Base-by-base conservation (phyloP, 345 rosid genomes). In the Aurinia saxatilis region DNA sequence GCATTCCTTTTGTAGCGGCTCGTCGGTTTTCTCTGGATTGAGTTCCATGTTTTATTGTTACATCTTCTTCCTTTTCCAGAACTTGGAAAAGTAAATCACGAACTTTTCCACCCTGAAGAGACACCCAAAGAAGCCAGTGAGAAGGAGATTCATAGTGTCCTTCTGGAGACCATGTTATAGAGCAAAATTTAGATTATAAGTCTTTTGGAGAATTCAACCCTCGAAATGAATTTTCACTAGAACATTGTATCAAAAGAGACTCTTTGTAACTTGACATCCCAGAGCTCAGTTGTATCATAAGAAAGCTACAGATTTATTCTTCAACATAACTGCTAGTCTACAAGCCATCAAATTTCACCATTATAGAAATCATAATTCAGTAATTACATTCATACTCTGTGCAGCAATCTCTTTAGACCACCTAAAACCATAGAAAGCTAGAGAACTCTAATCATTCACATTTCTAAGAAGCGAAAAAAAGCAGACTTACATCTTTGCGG, bases 1-100 rank as follows among this genome's bases (percentile, higher is more conserved):
- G 96, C 99, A 93, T 93, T 57, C 96, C 96, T 30, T 45, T 82
- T 0, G 88, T 75, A 55, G 99, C 97, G 27, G 92, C 90, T 25
- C 96, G 83, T n/a, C 99, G 50, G 66, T 81, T 90, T 80, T 93
- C 99, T 77, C 97, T 86, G 16, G 97, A 87, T 53, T 90, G 99
- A 34, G 92, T 89, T 57, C 99, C 97, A 44, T 95, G 97, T 66
- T 86, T 90, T 74, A 90, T 84, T 27, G 81, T 16, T n/a, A 88
- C 83, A 78, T 86, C 96, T 17, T 79, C 69, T 70, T 95, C 96
- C 15, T 64, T 76, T 76, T 90, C 99, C 47, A 95, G 91, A 75
- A 86, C 57, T 66, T 86, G 89, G 71, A 95, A 90, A 0, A 95
- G 82, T 78, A 88, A 70, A 75, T 90, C 97, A 38, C 99, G 96